Percentiles rank a stretch among this genome's conserved stretches.
Evolutionary conservation across 805 yeast species (phyloP).

Genomic region (Saccharomycopsis capsularis): DNA sequence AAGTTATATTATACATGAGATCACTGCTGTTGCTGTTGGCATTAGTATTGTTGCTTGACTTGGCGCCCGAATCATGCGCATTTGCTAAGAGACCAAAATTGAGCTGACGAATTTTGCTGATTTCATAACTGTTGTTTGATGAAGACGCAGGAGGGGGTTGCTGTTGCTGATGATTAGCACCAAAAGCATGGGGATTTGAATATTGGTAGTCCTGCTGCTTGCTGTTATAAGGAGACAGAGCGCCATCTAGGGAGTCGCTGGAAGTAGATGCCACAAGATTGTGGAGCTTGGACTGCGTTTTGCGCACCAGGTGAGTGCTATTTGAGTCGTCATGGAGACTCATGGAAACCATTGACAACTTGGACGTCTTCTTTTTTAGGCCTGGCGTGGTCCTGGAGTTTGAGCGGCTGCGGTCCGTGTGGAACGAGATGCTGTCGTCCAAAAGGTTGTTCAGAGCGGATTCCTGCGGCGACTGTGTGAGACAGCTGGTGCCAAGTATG

Average conservation of each 20-base stretch:
- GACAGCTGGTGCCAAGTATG: too few relatives aligned
- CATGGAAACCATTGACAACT: constrained; percentile 5
- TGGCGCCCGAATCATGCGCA: constrained; percentile 25
- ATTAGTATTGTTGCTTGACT: constrained; percentile 62
- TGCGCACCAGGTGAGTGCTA: neutral
- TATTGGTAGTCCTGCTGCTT: too few relatives aligned
- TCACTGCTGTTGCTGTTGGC: constrained; percentile 5
- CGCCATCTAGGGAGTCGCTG: neutral
- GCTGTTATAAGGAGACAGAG: too few relatives aligned
- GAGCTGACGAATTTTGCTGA: constrained; percentile 2
- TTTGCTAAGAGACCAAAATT: constrained; percentile 47
- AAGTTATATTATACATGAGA: neutral
- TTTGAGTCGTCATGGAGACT: neutral
- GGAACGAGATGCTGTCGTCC: neutral
- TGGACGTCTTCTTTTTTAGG: constrained; percentile 9
- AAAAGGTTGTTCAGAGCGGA: neutral
- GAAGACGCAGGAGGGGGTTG: neutral
- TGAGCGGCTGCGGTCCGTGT: neutral
- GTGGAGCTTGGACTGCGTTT: neutral
- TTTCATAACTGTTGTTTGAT: neutral
- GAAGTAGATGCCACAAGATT: constrained; percentile 3
- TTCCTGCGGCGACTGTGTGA: too few relatives aligned
- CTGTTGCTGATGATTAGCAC: neutral
- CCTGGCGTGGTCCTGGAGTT: constrained; percentile 1
- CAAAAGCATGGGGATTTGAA: too few relatives aligned